These are phyloP conservation scores for Tylopilus sp. DNA, from an alignment of 1,284 basidiomycete genomes.

Conservation along the genomic window DNA sequence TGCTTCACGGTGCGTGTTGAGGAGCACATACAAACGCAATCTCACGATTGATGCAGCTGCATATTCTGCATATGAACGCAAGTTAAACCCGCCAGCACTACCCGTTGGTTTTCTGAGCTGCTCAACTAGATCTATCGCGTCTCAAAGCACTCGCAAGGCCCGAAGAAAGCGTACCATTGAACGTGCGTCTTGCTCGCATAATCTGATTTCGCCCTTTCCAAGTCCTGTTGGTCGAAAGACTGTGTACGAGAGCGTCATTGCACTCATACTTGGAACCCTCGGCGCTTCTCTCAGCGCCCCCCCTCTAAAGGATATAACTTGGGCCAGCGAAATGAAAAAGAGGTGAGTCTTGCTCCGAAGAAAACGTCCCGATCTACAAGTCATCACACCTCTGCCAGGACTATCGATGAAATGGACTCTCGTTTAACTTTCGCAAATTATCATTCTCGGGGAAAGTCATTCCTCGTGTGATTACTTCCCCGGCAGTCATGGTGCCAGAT, in stretches of 20 bases:
- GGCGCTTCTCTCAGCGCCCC: slow-evolving; percentile 71
- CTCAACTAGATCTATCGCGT: slow-evolving; percentile 59
- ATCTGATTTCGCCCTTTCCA: not conserved
- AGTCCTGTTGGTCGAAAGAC: slow-evolving; percentile 46
- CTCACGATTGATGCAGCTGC: slow-evolving; percentile 42
- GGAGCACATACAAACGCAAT: not conserved
- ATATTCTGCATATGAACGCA: slow-evolving; percentile 63
- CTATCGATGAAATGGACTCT: slow-evolving; percentile 78
- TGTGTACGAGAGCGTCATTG: slow-evolving; percentile 60
- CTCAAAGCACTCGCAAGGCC: slow-evolving; percentile 70
- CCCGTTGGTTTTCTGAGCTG: slow-evolving; percentile 3
- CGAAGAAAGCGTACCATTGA: slow-evolving; percentile 58
- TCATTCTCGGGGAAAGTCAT: slow-evolving; percentile 56
- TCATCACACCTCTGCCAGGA: slow-evolving; percentile 38
- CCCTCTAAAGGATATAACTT: slow-evolving; percentile 73
- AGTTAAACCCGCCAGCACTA: slow-evolving; percentile 24
- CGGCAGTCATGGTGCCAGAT: slow-evolving; percentile 4
- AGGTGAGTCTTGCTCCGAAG: slow-evolving; percentile 44
- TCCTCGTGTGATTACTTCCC: slow-evolving; percentile 17
- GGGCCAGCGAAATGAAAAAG: slow-evolving; percentile 87
- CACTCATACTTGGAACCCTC: slow-evolving; percentile 64
- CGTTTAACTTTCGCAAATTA: slow-evolving; percentile 68
- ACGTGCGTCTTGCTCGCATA: slow-evolving; percentile 42
- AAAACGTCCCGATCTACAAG: not conserved
- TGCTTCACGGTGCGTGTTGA: slow-evolving; percentile 49